Conservation (phyloP, 768 basidiomycete genomes). For the Podaxis sp. region DNA sequence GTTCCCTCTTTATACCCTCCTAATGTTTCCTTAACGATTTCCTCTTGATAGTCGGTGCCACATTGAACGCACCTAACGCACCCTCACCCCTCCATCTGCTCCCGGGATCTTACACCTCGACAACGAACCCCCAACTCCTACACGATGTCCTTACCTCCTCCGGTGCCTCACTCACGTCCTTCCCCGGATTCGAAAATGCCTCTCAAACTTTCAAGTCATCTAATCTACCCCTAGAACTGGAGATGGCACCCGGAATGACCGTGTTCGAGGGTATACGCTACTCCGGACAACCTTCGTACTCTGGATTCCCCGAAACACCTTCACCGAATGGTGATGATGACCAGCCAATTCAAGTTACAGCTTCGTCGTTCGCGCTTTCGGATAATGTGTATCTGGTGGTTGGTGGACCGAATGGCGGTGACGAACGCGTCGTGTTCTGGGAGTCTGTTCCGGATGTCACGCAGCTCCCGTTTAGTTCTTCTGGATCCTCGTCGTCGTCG, state of each 20-base stretch:
- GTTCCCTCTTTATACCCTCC: conserved; percentile 19
- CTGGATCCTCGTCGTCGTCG: conserved; percentile 26
- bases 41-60: conserved; percentile 60
- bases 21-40: background rate
- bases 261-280: conserved; percentile 65
- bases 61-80: conserved; percentile 54
- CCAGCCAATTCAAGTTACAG: conserved; percentile 48
- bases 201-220: conserved; percentile 30
- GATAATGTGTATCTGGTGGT: conserved; percentile 70
- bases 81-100: conserved; percentile 61
- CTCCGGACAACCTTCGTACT: conserved; percentile 63
- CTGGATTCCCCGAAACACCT: conserved; percentile 47
- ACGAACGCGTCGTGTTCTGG: conserved; percentile 70
- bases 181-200: conserved; percentile 59
- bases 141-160: conserved; percentile 67
- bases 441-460: conserved; percentile 73
- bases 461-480: conserved; percentile 49
- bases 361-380: conserved; percentile 67
- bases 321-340: conserved; percentile 43
- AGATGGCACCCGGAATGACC: conserved; percentile 64
- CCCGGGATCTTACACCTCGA: conserved; percentile 73
- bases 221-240: conserved; percentile 66
- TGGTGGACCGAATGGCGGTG: conserved; percentile 41
- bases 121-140: conserved; percentile 71
- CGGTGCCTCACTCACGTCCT: conserved; percentile 55